Percentiles rank a stretch among this genome's conserved stretches.
Conservation (phyloP, 768 basidiomycete genomes). For the Rhodotorula paludigena region DNA sequence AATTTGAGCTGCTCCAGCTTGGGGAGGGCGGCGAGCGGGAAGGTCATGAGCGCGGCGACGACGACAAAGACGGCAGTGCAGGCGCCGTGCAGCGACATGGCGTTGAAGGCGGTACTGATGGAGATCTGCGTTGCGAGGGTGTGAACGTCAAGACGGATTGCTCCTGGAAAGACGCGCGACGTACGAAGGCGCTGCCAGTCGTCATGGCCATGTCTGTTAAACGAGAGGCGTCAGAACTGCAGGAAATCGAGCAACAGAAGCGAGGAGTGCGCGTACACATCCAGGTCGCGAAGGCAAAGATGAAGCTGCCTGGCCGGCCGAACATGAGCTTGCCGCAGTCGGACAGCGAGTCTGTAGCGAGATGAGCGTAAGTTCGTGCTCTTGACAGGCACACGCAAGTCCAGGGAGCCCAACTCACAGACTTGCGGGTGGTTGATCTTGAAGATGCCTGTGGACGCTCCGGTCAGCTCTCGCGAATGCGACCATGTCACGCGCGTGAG, state of each 20-base stretch:
- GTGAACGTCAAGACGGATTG: slow-evolving; percentile 29
- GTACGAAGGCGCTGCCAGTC: too few relatives aligned
- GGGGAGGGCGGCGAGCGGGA: slow-evolving; percentile 41
- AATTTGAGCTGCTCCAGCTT: slow-evolving; percentile 45
- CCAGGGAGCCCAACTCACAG: slow-evolving; percentile 20
- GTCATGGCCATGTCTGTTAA: too few relatives aligned
- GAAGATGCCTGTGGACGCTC: not conserved
- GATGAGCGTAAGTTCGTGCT: too few relatives aligned
- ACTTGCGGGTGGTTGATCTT: slow-evolving; percentile 21
- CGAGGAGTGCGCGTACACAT: too few relatives aligned
- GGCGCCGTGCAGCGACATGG: slow-evolving; percentile 45
- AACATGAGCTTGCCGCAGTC: slow-evolving; percentile 25
- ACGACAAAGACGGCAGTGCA: slow-evolving; percentile 48
- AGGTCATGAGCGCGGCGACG: slow-evolving; percentile 42
- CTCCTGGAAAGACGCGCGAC: too few relatives aligned
- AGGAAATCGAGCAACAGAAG: too few relatives aligned
- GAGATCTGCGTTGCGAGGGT: too few relatives aligned
- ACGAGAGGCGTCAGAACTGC: too few relatives aligned
- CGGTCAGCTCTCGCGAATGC: too few relatives aligned
- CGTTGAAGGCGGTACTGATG: slow-evolving; percentile 47
- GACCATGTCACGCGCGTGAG: too few relatives aligned
- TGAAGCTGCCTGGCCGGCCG: slow-evolving; percentile 13
- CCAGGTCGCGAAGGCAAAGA: slow-evolving; percentile 27
- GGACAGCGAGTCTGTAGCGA: slow-evolving; percentile 14
- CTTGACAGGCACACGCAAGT: too few relatives aligned